Base-by-base conservation (phyloP, 1,284 basidiomycete species). In the Exobasidium rhododendri region DNA sequence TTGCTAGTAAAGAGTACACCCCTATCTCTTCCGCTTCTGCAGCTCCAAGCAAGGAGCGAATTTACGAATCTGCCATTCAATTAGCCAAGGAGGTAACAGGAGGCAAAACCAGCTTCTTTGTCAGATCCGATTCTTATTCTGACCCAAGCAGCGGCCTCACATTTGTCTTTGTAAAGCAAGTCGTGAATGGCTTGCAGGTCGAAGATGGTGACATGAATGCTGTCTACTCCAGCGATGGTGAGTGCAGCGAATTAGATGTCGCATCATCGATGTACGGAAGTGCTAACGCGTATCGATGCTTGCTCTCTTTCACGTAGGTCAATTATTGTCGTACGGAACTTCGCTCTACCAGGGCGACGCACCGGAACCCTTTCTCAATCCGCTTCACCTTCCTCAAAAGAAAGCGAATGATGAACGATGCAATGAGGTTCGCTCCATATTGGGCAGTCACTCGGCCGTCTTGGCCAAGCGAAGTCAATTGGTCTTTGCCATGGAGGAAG, bases 191-290 rank as follows among this genome's bases (percentile, higher is more conserved):
- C 5, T 60, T 74, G 46, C 63, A 68, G 43, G 69, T 74, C 1
- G 66, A 65, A 28, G 71, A 74, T 43, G 70, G 63, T 53, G 70
- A 70, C 58, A 65, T 74, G 55, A 70, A 74, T 60, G 64, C 69
- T 59, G 59, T 62, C 7, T 55, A 61, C 44, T 17, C 43, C 31
- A 31, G 28, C 6, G 28, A 63, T 11, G 62, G 60, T 61, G 56
- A 62, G 59, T 40, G 28, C 13, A 10, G n/a, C n/a, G n/a, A n/a
- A n/a, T n/a, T n/a, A n/a, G n/a, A n/a, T n/a, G n/a, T n/a, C n/a
- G n/a, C n/a, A n/a, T n/a, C n/a, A n/a, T n/a, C n/a, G n/a, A n/a
- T n/a, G n/a, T n/a, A n/a, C n/a, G n/a, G n/a, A n/a, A n/a, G n/a
- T n/a, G n/a, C n/a, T n/a, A n/a, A n/a, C n/a, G n/a, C n/a, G n/a